Base-by-base conservation (phyloP, 2,329 filamentous ascomycete genomes). In the Xylariaceae sp. region DNA sequence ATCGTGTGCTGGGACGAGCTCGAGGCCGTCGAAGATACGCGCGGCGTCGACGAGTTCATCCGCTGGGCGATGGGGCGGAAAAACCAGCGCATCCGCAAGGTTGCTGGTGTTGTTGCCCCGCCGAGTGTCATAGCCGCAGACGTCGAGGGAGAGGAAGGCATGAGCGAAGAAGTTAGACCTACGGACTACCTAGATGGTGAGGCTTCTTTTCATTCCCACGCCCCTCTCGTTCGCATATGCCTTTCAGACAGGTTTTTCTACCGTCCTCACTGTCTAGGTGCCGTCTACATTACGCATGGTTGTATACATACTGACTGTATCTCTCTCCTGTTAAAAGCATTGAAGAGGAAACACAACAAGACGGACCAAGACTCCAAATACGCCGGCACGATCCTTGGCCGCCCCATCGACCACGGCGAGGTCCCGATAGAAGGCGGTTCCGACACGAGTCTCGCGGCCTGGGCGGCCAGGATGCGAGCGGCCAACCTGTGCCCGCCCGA, bases 261-360 rank as follows among this genome's bases (percentile, higher is more conserved):
- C n/a, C n/a, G n/a, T n/a, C n/a, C n/a, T n/a, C n/a, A n/a, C n/a
- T n/a, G n/a, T n/a, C n/a, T n/a, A n/a, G n/a, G n/a, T n/a, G n/a
- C n/a, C n/a, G n/a, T n/a, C n/a, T n/a, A n/a, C n/a, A n/a, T n/a
- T n/a, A n/a, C n/a, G n/a, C n/a, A 26, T 21, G 12, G 12, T 33
- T 28, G 21, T n/a, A n/a, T n/a, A n/a, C n/a, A 4, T 21, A 15
- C 34, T 34, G 12, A 36, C 17, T 14, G 2, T n/a, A n/a, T 17
- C 17, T 5, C 32, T 40, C 17, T 16, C 12, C 21, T n/a, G n/a
- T n/a, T n/a, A 28, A 38, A 49, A 85, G 84, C 81, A 4, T 68
- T 97, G 29, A 96, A 94, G 64, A 92, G 89, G 65, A 95, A 94
- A 58, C 86, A 94, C 61, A 88, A 83, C 65, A 94, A 92, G 53